Percentiles rank a stretch among this genome's conserved stretches.
Evolutionary conservation across 2,329 filamentous ascomycete species (phyloP).

Genomic region (Fusarium lyarnte): DNA sequence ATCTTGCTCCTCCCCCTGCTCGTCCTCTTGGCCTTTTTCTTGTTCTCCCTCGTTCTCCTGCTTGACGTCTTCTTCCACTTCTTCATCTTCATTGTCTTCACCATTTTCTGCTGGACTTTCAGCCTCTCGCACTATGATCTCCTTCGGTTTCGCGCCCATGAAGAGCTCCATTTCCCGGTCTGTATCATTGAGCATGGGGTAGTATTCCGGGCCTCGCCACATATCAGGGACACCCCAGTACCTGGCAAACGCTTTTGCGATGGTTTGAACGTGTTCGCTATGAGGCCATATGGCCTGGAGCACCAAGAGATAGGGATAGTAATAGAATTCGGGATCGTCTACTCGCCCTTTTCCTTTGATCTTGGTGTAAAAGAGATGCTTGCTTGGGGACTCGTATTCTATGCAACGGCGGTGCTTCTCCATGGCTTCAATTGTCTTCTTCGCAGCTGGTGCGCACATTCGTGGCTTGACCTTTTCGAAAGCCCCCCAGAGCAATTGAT

Average conservation of each 20-base stretch:
- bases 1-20: too few species aligned
- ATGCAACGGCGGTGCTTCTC: too few species aligned
- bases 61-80: too few species aligned
- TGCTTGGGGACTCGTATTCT: too few species aligned
- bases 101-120: too few species aligned
- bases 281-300: neutral
- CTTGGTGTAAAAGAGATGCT: neutral
- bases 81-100: too few species aligned
- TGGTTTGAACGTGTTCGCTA: fast-evolving
- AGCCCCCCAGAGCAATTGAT: neutral
- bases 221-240: neutral
- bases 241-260: neutral
- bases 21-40: too few species aligned
- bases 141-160: too few species aligned
- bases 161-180: neutral
- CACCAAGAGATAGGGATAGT: neutral
- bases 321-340: neutral
- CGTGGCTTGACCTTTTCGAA: neutral
- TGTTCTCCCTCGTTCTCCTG: too few species aligned
- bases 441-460: neutral
- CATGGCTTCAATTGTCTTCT: neutral
- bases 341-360: neutral
- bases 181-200: neutral
- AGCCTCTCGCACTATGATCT: too few species aligned
- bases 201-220: neutral